Evolutionary conservation across 495 filamentous ascomycete species (phyloP), one percentile per base, ranked within the genome.

Genomic region (Apiosordaria backusii): DNA sequence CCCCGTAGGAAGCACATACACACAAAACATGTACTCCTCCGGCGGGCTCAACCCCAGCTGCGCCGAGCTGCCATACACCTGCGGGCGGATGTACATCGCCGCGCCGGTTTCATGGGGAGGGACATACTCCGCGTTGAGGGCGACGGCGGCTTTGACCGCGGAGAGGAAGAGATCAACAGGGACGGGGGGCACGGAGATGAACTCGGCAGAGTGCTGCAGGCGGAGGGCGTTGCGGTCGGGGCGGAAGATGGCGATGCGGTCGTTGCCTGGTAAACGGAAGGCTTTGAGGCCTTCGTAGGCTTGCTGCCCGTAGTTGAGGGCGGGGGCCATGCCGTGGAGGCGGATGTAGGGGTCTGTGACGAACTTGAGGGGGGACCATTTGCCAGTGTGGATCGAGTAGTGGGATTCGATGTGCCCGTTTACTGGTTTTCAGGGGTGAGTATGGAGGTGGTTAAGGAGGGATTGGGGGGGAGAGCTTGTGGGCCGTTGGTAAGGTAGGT

Each of bases 211-310:
- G 77, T 90, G 84, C 68, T 87, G 85, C 85, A 97, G 86, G 60
- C 93, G 90, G n/a, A 71, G 78, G 9, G 93, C 93, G 74, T 97
- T 96, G 67, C 86, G 82, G 67, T 85, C 80, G 0, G 93, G 90
- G 18, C 93, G 90, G 84, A 97, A 97, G 69, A 96, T 83, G 67
- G 86, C 82, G 74, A 97, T 90, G 29, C 78, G 71, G 62, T 80
- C 71, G 68, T 84, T 76, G 45, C 82, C 80, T 27, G 89, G 87
- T 40, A 84, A 83, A 45, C 93, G 91, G 84, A 96, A 96, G 61
- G 93, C 92, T 76, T 97, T 97, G 64, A 97, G 84, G 10, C 93
- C 93, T 71, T 97, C 93, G 83, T 93, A 97, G 58, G 91, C 93
- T 80, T 97, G 93, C 70, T 95, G 90, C 53, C 90, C 93, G 74